Conservation (phyloP, 176 grass and related monocot species). For the Echinochloa phyllopogon region DNA sequence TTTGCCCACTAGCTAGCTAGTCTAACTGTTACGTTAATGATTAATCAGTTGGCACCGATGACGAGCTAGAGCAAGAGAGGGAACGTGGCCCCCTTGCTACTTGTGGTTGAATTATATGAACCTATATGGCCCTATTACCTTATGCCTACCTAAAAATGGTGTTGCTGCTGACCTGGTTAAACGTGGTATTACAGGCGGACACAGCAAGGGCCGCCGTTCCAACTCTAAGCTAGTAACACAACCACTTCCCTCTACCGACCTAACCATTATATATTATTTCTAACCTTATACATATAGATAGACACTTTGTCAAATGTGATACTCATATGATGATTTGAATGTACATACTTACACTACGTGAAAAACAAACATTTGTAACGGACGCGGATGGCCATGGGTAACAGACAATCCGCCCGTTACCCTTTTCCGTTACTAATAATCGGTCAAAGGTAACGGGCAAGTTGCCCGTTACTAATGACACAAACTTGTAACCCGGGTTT, state of each 20-base stretch:
- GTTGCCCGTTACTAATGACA: too few relatives aligned
- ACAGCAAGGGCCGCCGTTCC: background rate
- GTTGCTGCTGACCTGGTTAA: constrained; percentile 2
- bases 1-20: background rate
- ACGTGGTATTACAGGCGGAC: background rate
- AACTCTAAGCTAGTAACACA: background rate
- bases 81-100: constrained; percentile 1
- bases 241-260: background rate
- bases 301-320: too few relatives aligned
- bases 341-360: too few relatives aligned
- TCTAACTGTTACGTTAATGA: background rate
- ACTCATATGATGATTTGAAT: too few relatives aligned
- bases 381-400: too few relatives aligned
- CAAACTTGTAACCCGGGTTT: too few relatives aligned
- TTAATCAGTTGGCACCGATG: background rate
- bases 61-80: background rate
- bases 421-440: too few relatives aligned
- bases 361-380: too few relatives aligned
- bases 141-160: background rate
- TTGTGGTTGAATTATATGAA: background rate
- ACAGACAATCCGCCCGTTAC: too few relatives aligned
- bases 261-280: background rate
- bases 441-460: too few relatives aligned
- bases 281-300: too few relatives aligned
- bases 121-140: background rate